Evolutionary conservation across 192 early-diverging fungal species (phyloP).

Genomic region (Endogone sp.): DNA sequence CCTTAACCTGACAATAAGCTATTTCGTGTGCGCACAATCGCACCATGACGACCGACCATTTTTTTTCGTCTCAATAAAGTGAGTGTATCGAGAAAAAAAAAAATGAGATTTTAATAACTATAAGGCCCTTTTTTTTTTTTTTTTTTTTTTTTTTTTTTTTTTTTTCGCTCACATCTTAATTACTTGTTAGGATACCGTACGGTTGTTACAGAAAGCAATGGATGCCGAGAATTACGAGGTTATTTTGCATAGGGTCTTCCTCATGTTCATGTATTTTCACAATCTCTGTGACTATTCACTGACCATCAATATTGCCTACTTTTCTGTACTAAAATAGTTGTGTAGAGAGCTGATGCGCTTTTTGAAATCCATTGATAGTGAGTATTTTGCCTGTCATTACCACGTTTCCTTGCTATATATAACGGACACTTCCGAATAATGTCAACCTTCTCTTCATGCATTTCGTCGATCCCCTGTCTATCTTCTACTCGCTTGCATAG

Average conservation of each 20-base stretch:
- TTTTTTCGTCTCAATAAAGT: too few relatives aligned
- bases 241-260: slow-evolving; percentile 5
- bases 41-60: too few relatives aligned
- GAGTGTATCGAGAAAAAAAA: too few relatives aligned
- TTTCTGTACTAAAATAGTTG: slow-evolving; percentile 31
- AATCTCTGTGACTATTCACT: background rate
- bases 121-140: too few relatives aligned
- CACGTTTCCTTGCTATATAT: background rate
- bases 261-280: background rate
- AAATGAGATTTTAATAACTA: too few relatives aligned
- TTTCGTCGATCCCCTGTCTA: too few relatives aligned
- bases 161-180: slow-evolving; percentile 21
- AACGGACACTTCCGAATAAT: background rate
- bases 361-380: slow-evolving; percentile 74
- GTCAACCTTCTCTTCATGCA: too few relatives aligned
- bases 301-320: background rate
- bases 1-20: too few relatives aligned
- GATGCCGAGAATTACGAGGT: slow-evolving; percentile 77
- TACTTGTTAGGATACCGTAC: slow-evolving; percentile 50
- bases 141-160: slow-evolving; percentile 13
- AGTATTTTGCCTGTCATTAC: background rate
- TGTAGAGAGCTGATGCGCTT: slow-evolving; percentile 78
- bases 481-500: too few relatives aligned
- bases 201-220: slow-evolving; percentile 68
- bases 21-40: too few relatives aligned